These are phyloP conservation scores for Hypomyces rosellus DNA, from an alignment of 2,329 filamentous ascomycete species.

Conservation along the genomic window DNA sequence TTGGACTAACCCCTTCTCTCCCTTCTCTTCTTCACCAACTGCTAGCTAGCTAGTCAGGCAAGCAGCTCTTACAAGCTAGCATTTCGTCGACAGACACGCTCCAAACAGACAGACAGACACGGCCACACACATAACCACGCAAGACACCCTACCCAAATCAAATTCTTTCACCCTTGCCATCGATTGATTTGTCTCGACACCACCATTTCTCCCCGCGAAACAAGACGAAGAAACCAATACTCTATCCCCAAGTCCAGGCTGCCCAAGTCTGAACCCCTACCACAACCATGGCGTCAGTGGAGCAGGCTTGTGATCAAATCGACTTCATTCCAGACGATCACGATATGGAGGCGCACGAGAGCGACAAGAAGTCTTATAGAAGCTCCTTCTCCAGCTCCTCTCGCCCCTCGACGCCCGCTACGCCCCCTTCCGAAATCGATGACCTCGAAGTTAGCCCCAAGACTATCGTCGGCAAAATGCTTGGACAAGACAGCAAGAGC, in stretches of 20 bases:
- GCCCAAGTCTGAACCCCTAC: not conserved
- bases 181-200: not conserved
- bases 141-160: not conserved
- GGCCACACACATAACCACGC: not conserved
- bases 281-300: conserved; percentile 14
- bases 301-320: conserved; percentile 9
- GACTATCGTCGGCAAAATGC: conserved; percentile 22
- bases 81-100: not conserved
- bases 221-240: not conserved
- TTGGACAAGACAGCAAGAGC: conserved; percentile 15
- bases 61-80: conserved; percentile 6
- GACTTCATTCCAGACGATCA: conserved; percentile 16
- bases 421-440: conserved; percentile 6
- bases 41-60: not conserved
- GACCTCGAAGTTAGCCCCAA: conserved; percentile 6
- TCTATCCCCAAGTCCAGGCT: not conserved
- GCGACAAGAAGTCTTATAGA: conserved; percentile 14
- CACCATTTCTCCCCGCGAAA: too few species aligned
- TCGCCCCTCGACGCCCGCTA: conserved; percentile 3
- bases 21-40: conserved; percentile 1
- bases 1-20: conserved; percentile 2
- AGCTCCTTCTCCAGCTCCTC: conserved; percentile 14
- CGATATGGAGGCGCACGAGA: conserved; percentile 2
- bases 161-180: conserved; percentile 3
- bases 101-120: not conserved